phyloP scores from a whole-genome alignment of 129 eudicot genomes.

The Helianthus tuberosus region DNA sequence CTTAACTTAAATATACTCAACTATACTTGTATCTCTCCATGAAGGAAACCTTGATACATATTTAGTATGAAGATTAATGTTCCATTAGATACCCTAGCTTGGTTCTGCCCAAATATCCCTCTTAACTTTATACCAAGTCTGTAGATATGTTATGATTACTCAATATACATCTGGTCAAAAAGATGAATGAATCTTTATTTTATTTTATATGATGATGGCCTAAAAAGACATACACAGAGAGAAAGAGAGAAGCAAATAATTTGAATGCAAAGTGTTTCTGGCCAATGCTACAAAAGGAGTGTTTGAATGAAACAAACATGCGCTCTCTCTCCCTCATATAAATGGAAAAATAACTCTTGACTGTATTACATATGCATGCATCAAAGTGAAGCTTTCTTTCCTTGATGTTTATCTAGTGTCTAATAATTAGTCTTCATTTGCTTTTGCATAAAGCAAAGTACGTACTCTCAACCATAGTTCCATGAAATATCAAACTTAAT shows the following conservation, averaged over 20 bases:
- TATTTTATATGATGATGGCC: slow-evolving; percentile 57
- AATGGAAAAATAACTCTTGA: slow-evolving; percentile 13
- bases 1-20: too few species aligned
- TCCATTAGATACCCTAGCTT: slow-evolving; percentile 9
- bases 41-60: neutral
- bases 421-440: slow-evolving; percentile 28
- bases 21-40: neutral
- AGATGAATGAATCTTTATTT: slow-evolving; percentile 38
- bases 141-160: slow-evolving; percentile 29
- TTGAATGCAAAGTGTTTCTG: slow-evolving; percentile 61
- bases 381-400: slow-evolving; percentile 41
- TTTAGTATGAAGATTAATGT: neutral
- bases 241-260: slow-evolving; percentile 72
- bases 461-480: slow-evolving; percentile 28
- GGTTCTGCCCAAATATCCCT: slow-evolving; percentile 19
- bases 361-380: slow-evolving; percentile 9
- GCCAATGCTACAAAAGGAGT: slow-evolving; percentile 64
- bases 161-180: slow-evolving; percentile 61
- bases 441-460: slow-evolving; percentile 59
- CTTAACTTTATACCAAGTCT: slow-evolving; percentile 6
- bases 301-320: slow-evolving; percentile 55
- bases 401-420: slow-evolving; percentile 35
- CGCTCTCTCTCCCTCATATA: neutral
- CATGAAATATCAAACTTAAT: too few species aligned
- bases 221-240: slow-evolving; percentile 70